These are phyloP conservation scores for Chloris gayana DNA, from an alignment of 176 grass and related monocot genomes.

Conservation along the genomic window DNA sequence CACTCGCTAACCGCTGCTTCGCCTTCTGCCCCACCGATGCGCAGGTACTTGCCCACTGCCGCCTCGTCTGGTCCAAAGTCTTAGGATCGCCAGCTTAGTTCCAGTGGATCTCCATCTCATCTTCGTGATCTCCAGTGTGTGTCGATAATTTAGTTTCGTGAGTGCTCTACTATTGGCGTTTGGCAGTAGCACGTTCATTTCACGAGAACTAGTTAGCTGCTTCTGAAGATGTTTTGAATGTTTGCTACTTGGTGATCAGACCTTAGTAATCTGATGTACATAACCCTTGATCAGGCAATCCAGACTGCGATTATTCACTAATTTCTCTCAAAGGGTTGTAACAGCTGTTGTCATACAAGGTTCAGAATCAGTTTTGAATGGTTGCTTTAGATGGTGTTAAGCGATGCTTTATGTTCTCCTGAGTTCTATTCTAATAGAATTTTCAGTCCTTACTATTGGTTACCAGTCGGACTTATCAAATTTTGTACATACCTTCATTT, in stretches of 20 bases:
- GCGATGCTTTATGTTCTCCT: neutral
- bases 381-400: neutral
- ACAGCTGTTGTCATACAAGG: neutral
- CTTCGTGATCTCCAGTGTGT: constrained; percentile 5
- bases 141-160: constrained; percentile 6
- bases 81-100: constrained; percentile 2
- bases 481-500: neutral
- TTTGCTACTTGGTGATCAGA: constrained; percentile 38
- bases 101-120: neutral
- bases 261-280: constrained; percentile 20
- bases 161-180: constrained; percentile 3
- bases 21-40: constrained; percentile 88
- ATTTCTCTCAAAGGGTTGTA: neutral
- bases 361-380: neutral
- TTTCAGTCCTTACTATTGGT: no score
- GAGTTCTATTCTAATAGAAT: no score
- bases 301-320: constrained; percentile 6
- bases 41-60: constrained; percentile 50
- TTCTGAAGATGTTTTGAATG: neutral
- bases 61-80: constrained; percentile 9
- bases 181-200: constrained; percentile 9
- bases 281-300: neutral
- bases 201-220: neutral
- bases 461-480: neutral
- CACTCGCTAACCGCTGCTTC: constrained; percentile 81